Evolutionary conservation across 1,139 yeast genomes (phyloP).

Genomic region (Diutina sp.): DNA sequence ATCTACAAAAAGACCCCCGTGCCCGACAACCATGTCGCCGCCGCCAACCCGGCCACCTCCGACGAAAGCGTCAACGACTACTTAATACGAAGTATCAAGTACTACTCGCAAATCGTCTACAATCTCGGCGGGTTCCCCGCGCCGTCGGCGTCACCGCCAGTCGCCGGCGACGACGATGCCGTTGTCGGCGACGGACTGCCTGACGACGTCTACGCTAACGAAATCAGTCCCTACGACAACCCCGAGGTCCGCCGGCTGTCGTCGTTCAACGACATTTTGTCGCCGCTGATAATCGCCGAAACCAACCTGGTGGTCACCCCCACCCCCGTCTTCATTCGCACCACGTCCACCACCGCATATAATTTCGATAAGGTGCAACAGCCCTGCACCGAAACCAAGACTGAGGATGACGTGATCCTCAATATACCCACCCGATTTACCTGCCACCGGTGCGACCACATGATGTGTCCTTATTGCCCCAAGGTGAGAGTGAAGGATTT

Average conservation of each 20-base stretch:
- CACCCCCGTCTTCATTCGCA: constrained; percentile 1
- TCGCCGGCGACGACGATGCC: neutral
- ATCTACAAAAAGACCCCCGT: neutral
- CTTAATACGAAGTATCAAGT: neutral
- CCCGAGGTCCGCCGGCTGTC: neutral
- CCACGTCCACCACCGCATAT: neutral
- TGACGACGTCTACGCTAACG: neutral
- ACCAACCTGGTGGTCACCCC: neutral
- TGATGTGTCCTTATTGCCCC: constrained; percentile 44
- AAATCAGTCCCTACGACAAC: neutral
- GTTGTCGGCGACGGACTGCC: neutral
- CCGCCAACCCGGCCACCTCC: neutral
- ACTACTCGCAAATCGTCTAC: constrained; percentile 1
- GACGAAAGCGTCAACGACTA: neutral
- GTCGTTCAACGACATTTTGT: neutral
- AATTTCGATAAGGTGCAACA: neutral
- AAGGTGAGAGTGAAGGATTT: constrained; percentile 28
- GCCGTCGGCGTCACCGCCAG: neutral
- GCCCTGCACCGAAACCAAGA: constrained; percentile 4
- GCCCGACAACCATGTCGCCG: neutral
- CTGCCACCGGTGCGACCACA: constrained; percentile 35
- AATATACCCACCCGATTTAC: constrained; percentile 20
- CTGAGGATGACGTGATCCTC: constrained; percentile 19
- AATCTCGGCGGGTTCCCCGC: neutral
- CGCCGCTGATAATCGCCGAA: neutral